Evolutionary conservation across 495 filamentous ascomycete species (phyloP).

Genomic region (Annulohypoxylon moriforme): DNA sequence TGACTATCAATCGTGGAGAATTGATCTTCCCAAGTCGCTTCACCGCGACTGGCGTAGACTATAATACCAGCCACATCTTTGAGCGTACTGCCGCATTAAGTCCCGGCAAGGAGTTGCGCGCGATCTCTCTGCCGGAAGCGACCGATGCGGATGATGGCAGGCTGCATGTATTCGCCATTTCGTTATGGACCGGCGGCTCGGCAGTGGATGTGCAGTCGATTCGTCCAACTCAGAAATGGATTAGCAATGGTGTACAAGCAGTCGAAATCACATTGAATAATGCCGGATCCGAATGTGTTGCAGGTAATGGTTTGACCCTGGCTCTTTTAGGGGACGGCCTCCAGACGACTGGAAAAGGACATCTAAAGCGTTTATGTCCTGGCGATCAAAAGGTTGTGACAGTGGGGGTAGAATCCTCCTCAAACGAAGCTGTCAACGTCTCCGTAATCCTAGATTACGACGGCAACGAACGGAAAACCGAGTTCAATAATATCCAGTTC

Average conservation of each 20-base stretch:
- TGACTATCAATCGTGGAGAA: slow-evolving; percentile 62
- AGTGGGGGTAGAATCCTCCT: slow-evolving; percentile 55
- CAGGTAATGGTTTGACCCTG: slow-evolving; percentile 53
- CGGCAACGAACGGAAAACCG: not conserved
- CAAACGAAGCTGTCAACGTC: slow-evolving; percentile 26
- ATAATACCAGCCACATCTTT: slow-evolving; percentile 65
- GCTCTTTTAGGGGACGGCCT: slow-evolving; percentile 53
- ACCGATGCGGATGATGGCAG: slow-evolving; percentile 46
- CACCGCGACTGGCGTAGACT: slow-evolving; percentile 58
- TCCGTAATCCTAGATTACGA: slow-evolving; percentile 26
- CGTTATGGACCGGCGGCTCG: slow-evolving; percentile 41
- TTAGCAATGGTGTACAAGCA: slow-evolving; percentile 58
- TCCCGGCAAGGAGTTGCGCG: slow-evolving; percentile 57
- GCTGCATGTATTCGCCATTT: slow-evolving; percentile 60
- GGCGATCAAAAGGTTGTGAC: slow-evolving; percentile 63
- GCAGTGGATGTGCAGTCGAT: slow-evolving; percentile 59
- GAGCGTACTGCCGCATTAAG: slow-evolving; percentile 61
- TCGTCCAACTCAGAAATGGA: slow-evolving; percentile 63
- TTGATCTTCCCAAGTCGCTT: slow-evolving; percentile 62
- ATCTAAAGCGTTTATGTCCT: slow-evolving; percentile 62
- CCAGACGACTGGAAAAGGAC: slow-evolving; percentile 51
- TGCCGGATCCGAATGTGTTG: slow-evolving; percentile 55
- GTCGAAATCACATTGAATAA: slow-evolving; percentile 66
- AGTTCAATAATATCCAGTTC: slow-evolving; percentile 40
- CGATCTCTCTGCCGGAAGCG: slow-evolving; percentile 56